Evolutionary conservation across 2,329 filamentous ascomycete species (phyloP).

Genomic region (Penicillium vulpinum): DNA sequence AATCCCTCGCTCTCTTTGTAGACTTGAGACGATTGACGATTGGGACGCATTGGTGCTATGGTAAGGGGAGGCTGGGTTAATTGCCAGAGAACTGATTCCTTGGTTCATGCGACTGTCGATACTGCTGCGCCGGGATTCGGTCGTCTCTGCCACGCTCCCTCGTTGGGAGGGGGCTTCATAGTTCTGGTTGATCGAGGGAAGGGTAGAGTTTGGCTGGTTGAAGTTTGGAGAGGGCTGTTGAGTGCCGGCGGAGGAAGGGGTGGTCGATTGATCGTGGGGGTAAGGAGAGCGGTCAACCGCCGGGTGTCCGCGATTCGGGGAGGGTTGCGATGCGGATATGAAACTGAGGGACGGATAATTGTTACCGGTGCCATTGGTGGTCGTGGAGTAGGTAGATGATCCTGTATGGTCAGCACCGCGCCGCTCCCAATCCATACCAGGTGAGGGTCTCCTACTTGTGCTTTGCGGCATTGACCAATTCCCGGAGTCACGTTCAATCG

Average conservation of each 20-base stretch:
- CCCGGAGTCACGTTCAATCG: conserved; percentile 57
- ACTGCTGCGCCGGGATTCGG: conserved; percentile 52
- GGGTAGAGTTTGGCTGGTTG: conserved; percentile 42
- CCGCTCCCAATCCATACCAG: conserved; percentile 12
- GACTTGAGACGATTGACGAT: conserved; percentile 45
- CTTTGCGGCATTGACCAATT: conserved; percentile 62
- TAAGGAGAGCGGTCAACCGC: conserved; percentile 46
- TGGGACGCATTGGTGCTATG: conserved; percentile 50
- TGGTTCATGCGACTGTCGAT: conserved; percentile 53
- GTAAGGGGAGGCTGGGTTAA: conserved; percentile 51
- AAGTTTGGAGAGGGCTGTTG: conserved; percentile 43
- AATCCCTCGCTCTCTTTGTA: conserved; percentile 47
- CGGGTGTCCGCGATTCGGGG: conserved; percentile 43
- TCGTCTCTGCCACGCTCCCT: conserved; percentile 41
- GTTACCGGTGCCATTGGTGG: conserved; percentile 45
- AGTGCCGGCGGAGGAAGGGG: conserved; percentile 39
- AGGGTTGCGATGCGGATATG: conserved; percentile 48
- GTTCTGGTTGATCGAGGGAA: conserved; percentile 62
- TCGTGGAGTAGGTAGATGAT: conserved; percentile 52
- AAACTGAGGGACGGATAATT: conserved; percentile 46
- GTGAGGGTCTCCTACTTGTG: conserved; percentile 49
- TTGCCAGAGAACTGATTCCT: conserved; percentile 49
- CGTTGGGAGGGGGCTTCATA: conserved; percentile 53
- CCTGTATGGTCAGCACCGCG: conserved; percentile 36
- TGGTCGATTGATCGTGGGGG: conserved; percentile 40